Evolutionary conservation across 768 basidiomycete species (phyloP), one percentile per base, ranked within the genome.

Genomic region (Naganishia vishniacii): DNA sequence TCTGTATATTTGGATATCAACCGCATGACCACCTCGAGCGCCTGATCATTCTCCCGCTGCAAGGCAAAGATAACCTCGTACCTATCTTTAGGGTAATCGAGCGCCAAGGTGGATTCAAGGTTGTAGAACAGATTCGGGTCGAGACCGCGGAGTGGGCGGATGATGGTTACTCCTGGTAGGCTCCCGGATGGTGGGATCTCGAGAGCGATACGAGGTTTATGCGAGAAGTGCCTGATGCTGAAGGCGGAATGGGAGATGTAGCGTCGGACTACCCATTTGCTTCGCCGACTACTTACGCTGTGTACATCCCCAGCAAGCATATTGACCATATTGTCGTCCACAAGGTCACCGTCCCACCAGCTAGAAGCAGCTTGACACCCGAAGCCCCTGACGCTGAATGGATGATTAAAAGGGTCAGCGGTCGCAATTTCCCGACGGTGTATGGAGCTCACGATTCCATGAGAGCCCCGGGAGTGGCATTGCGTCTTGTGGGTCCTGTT

Each of bases 101-200:
- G 91, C 32, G 80, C 81, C 78, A 98, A 94, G 0, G 89, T 89
- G 4, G 91, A 90, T 77, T 95, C 91, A 53, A 99, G 80, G 76
- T 97, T 97, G 80, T 95, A 92, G 77, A 88, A 97, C 20, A 99
- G 83, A 75, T 98, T 98, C 64, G 87, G 84, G 77, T 99, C 95
- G 25, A 99, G 81, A 15, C 95, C 95, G 75, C 93, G 93, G 56
- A 99, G 81, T 7, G 95, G 95, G 48, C 95, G 85, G 53, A 98
- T 81, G 69, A 98, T 91, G 2, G 92, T 90, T 31, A 98, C 94
- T 20, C 92, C 94, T 12, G 92, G 91, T 3, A 84, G 83, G 18
- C 64, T 69, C 29, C 61, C 62, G 7, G 79, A 66, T 11, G 80
- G 74, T 29, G 83, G 79, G n/a, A 78, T 34, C 83, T 79, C 31